Conservation (phyloP, 2,329 filamentous ascomycete species). For the Talaromyces verruculosus region DNA sequence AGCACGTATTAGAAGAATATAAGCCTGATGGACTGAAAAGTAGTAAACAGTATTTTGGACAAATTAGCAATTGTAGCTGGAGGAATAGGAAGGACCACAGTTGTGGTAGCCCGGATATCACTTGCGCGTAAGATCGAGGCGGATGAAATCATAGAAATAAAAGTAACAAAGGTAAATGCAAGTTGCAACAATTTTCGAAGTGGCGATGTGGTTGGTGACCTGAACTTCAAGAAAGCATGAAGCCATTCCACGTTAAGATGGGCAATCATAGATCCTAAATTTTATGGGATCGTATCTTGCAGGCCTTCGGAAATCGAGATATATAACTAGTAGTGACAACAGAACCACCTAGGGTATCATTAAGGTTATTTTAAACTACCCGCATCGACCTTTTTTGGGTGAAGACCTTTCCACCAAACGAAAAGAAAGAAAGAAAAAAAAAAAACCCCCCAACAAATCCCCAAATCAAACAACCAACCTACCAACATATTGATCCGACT, state of each 20-base stretch:
- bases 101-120: not conserved
- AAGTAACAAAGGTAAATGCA: not conserved
- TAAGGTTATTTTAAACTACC: not conserved
- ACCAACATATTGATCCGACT: not conserved
- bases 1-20: no score
- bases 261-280: not conserved
- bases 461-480: not conserved
- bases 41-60: not conserved
- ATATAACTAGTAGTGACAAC: no score
- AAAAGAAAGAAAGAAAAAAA: no score
- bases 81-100: not conserved
- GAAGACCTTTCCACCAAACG: no score
- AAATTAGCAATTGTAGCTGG: not conserved
- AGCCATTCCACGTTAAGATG: not conserved
- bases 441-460: no score
- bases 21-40: not conserved
- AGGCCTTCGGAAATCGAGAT: no score
- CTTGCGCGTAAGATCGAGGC: no score
- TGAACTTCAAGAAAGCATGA: not conserved
- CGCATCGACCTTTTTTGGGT: not conserved
- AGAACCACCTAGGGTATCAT: no score
- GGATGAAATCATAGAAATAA: not conserved
- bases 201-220: not conserved
- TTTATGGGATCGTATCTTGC: not conserved
- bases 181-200: not conserved